phyloP scores from a whole-genome alignment of 1,284 basidiomycete species.

The Tilletia setariae region DNA sequence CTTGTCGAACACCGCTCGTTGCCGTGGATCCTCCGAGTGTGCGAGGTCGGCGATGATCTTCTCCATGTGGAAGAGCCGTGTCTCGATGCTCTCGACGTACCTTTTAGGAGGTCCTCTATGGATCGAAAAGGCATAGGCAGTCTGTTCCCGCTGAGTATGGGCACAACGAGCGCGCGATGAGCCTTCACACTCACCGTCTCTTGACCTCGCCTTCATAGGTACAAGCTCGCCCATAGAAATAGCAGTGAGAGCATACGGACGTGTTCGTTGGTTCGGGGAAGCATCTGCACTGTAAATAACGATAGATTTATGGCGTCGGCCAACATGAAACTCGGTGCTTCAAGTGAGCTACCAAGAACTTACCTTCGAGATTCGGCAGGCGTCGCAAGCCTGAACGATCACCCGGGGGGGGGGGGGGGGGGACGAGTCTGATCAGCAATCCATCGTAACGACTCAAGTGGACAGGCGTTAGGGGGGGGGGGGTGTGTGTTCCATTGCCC shows the following conservation, averaged over 20 bases:
- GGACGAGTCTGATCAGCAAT: no score
- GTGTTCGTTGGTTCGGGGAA: not conserved
- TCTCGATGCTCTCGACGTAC: constrained; percentile 85
- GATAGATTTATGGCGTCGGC: not conserved
- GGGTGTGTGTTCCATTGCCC: no score
- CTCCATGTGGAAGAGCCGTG: constrained; percentile 78
- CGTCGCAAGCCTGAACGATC: constrained; percentile 2
- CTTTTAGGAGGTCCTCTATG: constrained; percentile 76
- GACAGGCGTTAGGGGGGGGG: no score
- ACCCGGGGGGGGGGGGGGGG: no score
- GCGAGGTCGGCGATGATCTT: constrained; percentile 71
- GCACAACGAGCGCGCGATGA: not conserved
- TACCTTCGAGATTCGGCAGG: constrained; percentile 1
- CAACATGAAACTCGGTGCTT: not conserved
- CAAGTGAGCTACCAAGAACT: no score
- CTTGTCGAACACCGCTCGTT: constrained; percentile 64
- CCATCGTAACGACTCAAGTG: no score
- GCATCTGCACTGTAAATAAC: constrained; percentile 3
- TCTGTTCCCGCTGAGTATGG: not conserved
- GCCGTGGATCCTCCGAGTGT: constrained; percentile 65
- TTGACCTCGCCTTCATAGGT: not conserved
- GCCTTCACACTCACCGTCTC: constrained; percentile 1
- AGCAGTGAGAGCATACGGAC: not conserved
- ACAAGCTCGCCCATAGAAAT: not conserved
- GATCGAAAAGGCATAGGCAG: not conserved